These are phyloP conservation scores for Hortiboletus flavorubellus DNA, from an alignment of 768 basidiomycete species.

Conservation along the genomic window DNA sequence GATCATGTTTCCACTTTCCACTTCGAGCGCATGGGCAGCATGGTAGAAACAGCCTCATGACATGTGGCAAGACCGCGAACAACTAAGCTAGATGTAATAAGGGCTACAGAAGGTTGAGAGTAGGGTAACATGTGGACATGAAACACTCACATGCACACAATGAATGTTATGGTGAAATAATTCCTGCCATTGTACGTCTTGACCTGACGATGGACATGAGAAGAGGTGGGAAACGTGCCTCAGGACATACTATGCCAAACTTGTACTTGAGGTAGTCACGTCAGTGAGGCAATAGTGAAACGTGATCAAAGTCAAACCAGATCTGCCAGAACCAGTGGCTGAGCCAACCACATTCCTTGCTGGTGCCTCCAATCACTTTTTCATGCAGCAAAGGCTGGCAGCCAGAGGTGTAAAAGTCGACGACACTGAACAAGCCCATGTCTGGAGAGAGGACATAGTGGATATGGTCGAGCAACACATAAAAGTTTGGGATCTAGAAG, in stretches of 20 bases:
- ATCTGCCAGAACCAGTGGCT: conserved; percentile 79
- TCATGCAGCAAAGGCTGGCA: conserved; percentile 54
- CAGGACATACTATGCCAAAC: conserved; percentile 58
- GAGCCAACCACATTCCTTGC: conserved; percentile 60
- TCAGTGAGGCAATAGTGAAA: conserved; percentile 52
- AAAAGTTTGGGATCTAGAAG: conserved; percentile 56
- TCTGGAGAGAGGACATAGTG: conserved; percentile 60
- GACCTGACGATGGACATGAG: conserved; percentile 31
- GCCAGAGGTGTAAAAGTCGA: conserved; percentile 68
- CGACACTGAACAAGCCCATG: conserved; percentile 60
- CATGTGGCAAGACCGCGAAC: conserved; percentile 59
- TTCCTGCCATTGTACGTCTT: conserved; percentile 75
- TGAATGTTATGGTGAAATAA: conserved; percentile 60
- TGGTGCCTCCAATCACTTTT: conserved; percentile 59
- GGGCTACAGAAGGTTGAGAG: conserved; percentile 36
- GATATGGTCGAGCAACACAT: conserved; percentile 63
- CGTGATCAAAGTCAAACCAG: conserved; percentile 59
- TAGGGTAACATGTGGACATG: not conserved
- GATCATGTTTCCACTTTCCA: conserved; percentile 57
- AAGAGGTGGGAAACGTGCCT: not conserved
- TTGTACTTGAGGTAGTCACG: conserved; percentile 78
- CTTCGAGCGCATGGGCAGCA: conserved; percentile 44
- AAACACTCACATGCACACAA: conserved; percentile 54
- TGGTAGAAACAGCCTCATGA: conserved; percentile 43
- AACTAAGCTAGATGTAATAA: conserved; percentile 76